These are phyloP conservation scores for Nicotiana otophora DNA, from an alignment of 257 asterid species.

Conservation along the genomic window DNA sequence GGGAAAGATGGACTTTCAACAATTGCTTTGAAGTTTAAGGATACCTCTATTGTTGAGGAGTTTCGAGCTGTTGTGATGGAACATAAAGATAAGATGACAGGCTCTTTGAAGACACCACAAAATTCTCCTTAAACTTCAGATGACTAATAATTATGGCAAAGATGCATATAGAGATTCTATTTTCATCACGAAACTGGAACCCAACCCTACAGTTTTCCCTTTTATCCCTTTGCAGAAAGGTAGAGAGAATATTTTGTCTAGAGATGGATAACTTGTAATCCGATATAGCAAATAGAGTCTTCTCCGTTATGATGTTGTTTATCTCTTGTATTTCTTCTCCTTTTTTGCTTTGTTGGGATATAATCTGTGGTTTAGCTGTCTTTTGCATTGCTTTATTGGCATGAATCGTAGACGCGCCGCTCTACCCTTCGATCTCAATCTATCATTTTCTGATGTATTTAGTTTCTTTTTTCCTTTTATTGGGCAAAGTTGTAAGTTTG, in stretches of 20 bases:
- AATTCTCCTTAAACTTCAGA: constrained; percentile 63
- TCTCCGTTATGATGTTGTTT: background rate
- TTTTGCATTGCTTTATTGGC: background rate
- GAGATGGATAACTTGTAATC: background rate
- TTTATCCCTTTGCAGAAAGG: background rate
- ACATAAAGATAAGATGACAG: constrained; percentile 38
- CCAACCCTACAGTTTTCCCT: background rate
- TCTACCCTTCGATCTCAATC: background rate
- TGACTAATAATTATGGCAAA: constrained; percentile 17
- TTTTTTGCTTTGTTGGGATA: background rate
- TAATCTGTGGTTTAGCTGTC: background rate
- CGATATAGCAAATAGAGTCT: background rate
- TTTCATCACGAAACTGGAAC: background rate
- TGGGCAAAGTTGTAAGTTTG: background rate
- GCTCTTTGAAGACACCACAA: constrained; percentile 59
- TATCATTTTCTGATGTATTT: background rate
- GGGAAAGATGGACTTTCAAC: constrained; percentile 72
- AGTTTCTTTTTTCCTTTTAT: background rate
- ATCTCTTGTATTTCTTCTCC: background rate
- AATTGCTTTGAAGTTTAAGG: constrained; percentile 80
- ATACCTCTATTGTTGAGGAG: constrained; percentile 54
- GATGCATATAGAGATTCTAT: background rate
- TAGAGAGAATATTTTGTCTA: background rate
- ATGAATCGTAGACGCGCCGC: background rate
- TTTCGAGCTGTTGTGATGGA: constrained; percentile 53